Evolutionary conservation across 805 yeast genomes (phyloP).

Genomic region (Candida fluviatilis): DNA sequence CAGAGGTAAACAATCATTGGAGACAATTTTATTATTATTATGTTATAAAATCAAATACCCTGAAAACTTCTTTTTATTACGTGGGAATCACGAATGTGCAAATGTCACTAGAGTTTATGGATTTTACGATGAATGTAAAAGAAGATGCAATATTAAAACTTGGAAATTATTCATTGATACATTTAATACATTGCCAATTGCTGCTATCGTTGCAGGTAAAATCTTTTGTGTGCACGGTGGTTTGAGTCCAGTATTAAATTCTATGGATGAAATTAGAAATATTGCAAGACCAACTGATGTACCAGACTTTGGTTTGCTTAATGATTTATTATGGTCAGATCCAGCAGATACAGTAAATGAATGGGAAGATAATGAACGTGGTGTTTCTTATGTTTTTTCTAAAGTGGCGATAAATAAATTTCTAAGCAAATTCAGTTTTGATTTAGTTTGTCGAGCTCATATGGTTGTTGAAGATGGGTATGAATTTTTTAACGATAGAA

Average conservation of each 20-base stretch:
- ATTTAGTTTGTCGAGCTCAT: constrained; percentile 79
- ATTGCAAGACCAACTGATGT: constrained; percentile 83
- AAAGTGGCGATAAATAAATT: constrained; percentile 79
- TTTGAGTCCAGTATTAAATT: constrained; percentile 66
- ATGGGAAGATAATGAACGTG: constrained; percentile 87
- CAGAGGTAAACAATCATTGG: constrained; percentile 93
- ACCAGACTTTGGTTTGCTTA: constrained; percentile 75
- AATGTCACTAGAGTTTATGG: constrained; percentile 96
- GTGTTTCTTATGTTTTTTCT: constrained; percentile 76
- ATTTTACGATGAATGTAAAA: constrained; percentile 95
- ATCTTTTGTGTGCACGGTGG: constrained; percentile 92
- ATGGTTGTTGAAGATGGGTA: constrained; percentile 91
- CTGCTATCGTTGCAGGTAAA: constrained; percentile 93
- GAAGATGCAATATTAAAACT: constrained; percentile 85
- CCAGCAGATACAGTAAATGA: constrained; percentile 80
- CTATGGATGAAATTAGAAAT: constrained; percentile 69
- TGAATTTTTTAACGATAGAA: constrained; percentile 73
- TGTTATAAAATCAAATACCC: constrained; percentile 97
- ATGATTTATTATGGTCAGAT: constrained; percentile 80
- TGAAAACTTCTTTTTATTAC: constrained; percentile 84
- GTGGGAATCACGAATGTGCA: constrained; percentile 98
- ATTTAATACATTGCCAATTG: constrained; percentile 91
- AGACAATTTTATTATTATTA: constrained; percentile 79
- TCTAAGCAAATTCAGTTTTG: constrained; percentile 69
- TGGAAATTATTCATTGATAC: constrained; percentile 95